Conservation (phyloP, 2,329 filamentous ascomycete genomes). For the Penicillium nordicum region DNA sequence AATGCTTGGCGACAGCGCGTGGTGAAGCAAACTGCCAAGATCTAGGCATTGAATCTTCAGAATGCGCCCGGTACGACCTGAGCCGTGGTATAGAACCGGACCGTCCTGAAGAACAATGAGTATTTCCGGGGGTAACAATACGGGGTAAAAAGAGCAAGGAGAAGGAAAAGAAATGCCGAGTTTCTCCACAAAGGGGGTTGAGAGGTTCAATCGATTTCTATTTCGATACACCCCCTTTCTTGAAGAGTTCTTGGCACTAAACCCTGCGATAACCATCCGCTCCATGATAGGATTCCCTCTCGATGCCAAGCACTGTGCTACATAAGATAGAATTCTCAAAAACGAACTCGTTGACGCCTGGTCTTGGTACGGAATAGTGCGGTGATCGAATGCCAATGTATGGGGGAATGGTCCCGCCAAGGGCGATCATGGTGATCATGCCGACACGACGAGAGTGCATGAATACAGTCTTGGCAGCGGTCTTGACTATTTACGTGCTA, state of each 20-base stretch:
- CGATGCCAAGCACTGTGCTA: slow-evolving; percentile 3
- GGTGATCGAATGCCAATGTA: neutral
- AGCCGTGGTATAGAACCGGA: neutral
- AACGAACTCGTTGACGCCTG: neutral
- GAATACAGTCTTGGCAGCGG: neutral
- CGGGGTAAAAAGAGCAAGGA: slow-evolving; percentile 5
- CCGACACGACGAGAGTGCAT: neutral
- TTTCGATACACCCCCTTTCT: slow-evolving; percentile 4
- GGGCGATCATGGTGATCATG: slow-evolving; percentile 13
- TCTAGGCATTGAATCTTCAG: slow-evolving; percentile 9
- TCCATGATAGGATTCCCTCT: slow-evolving; percentile 1
- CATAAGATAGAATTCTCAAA: neutral
- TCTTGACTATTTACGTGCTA: slow-evolving; percentile 4
- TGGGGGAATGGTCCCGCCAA: slow-evolving; percentile 5
- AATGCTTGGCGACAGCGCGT: slow-evolving; percentile 10
- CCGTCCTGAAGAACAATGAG: neutral
- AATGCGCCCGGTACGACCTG: slow-evolving; percentile 7
- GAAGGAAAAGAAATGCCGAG: neutral
- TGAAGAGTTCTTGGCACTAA: slow-evolving; percentile 2
- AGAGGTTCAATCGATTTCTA: neutral
- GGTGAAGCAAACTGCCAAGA: slow-evolving; percentile 7
- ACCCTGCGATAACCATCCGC: neutral
- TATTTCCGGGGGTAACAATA: slow-evolving; percentile 7
- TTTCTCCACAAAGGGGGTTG: slow-evolving; percentile 7
- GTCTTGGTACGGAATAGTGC: neutral